Percentiles rank a stretch among this genome's conserved stretches.
Evolutionary conservation across 257 asterid species (phyloP).

Genomic region (Phtheirospermum japonicum): DNA sequence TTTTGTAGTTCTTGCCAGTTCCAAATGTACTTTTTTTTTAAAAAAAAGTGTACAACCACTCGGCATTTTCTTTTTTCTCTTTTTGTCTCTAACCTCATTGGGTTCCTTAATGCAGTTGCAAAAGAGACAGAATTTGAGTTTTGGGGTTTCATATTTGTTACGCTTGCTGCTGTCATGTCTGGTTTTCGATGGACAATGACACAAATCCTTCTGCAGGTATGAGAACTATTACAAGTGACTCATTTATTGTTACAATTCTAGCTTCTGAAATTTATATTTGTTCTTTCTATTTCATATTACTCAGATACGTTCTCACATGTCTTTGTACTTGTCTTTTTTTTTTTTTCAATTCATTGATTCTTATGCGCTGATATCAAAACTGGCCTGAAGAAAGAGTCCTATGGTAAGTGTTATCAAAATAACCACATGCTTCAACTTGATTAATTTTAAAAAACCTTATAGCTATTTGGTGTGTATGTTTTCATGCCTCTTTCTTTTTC

Average conservation of each 20-base stretch:
- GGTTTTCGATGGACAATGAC: conserved; percentile 99
- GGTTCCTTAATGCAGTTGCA: conserved; percentile 60
- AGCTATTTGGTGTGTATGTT: no score
- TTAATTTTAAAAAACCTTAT: no score
- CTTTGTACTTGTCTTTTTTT: conserved; percentile 23
- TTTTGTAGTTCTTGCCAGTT: no score
- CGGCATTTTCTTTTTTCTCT: neutral
- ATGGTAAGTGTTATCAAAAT: no score
- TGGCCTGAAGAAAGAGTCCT: conserved; percentile 42
- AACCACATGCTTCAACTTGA: no score
- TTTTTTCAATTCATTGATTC: conserved; percentile 32
- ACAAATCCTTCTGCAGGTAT: conserved; percentile 98
- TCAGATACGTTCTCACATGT: conserved; percentile 30
- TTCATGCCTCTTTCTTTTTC: no score
- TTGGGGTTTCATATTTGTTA: conserved; percentile 94
- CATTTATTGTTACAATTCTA: conserved; percentile 17
- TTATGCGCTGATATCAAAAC: conserved; percentile 42
- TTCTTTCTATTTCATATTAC: conserved; percentile 13
- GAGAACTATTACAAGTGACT: conserved; percentile 20
- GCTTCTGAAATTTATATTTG: conserved; percentile 15
- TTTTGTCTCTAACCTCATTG: neutral
- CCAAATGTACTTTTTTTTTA: no score
- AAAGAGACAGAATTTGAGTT: conserved; percentile 91
- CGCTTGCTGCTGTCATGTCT: conserved; percentile 99
- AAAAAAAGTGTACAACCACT: no score